A percentile compares a stretch with the other conserved stretches of the same genome.
Conservation (phyloP, 495 filamentous ascomycete genomes). For the Penicillium manginii region DNA sequence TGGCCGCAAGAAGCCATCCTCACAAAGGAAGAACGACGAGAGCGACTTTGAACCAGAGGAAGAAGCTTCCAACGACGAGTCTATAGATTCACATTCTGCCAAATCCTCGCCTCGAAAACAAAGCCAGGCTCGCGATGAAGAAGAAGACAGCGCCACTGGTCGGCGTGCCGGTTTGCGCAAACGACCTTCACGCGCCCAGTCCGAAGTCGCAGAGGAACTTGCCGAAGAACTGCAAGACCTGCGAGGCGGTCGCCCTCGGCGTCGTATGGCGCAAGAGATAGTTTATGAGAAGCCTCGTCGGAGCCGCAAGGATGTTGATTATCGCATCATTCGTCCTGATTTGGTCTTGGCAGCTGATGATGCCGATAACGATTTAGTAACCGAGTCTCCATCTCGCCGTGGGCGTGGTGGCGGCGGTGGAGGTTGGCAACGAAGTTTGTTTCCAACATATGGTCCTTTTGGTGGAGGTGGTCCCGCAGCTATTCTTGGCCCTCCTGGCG, state of each 20-base stretch:
- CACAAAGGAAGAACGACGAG: slow-evolving; percentile 67
- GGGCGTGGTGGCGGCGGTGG: slow-evolving; percentile 57
- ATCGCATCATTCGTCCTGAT: slow-evolving; percentile 77
- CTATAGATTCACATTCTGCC: slow-evolving; percentile 60
- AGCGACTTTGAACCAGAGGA: slow-evolving; percentile 87
- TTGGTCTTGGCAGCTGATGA: slow-evolving; percentile 69
- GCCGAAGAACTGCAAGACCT: slow-evolving; percentile 77
- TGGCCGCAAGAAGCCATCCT: slow-evolving; percentile 51
- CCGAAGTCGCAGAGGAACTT: slow-evolving; percentile 71
- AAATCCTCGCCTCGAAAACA: slow-evolving; percentile 26
- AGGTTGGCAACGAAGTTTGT: slow-evolving; percentile 75
- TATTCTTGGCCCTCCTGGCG: slow-evolving; percentile 77
- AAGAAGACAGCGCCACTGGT: slow-evolving; percentile 52
- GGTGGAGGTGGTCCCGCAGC: slow-evolving; percentile 77
- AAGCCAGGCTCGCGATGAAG: slow-evolving; percentile 21
- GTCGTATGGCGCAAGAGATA: slow-evolving; percentile 56
- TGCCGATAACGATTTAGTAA: slow-evolving; percentile 57
- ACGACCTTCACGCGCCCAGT: slow-evolving; percentile 52
- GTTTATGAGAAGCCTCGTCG: slow-evolving; percentile 62
- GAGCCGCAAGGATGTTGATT: slow-evolving; percentile 65
- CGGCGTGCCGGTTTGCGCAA: slow-evolving; percentile 56
- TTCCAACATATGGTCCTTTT: slow-evolving; percentile 88
- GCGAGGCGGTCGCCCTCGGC: slow-evolving; percentile 56
- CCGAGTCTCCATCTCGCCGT: slow-evolving; percentile 69
- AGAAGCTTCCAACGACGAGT: slow-evolving; percentile 61